Conservation (phyloP, 257 asterid genomes). For the Linderniella brevidens region DNA sequence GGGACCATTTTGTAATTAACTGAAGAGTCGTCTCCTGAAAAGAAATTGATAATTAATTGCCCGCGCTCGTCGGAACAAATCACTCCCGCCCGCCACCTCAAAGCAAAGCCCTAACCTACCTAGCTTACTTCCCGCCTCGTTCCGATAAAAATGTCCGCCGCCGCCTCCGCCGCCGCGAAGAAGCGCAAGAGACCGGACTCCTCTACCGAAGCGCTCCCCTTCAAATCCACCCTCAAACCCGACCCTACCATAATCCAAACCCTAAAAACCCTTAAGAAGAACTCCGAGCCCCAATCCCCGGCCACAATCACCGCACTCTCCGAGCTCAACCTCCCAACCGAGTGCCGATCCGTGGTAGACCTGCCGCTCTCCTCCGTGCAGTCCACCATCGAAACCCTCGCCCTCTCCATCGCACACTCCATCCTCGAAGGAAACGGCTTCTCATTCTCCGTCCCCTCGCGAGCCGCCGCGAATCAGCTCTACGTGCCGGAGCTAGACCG, state of each 20-base stretch:
- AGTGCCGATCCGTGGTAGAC: slow-evolving; percentile 70
- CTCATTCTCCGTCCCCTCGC: slow-evolving; percentile 68
- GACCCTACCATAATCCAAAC: slow-evolving; percentile 44
- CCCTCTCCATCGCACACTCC: slow-evolving; percentile 52
- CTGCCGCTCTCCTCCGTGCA: slow-evolving; percentile 60
- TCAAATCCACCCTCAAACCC: slow-evolving; percentile 50
- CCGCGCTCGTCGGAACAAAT: too few relatives aligned
- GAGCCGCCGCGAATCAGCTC: slow-evolving; percentile 72
- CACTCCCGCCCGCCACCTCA: too few relatives aligned
- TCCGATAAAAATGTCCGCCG: slow-evolving; percentile 3
- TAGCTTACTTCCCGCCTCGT: too few relatives aligned
- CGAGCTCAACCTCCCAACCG: slow-evolving; percentile 51
- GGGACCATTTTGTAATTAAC: too few relatives aligned
- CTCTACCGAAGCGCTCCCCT: slow-evolving; percentile 31
- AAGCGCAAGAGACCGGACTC: slow-evolving; percentile 9
- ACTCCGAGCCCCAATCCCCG: slow-evolving; percentile 27
- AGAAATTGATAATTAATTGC: too few relatives aligned
- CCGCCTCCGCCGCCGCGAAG: slow-evolving; percentile 7
- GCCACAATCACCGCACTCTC: slow-evolving; percentile 24
- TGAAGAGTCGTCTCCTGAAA: too few relatives aligned
- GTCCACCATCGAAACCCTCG: slow-evolving; percentile 40
- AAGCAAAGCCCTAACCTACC: too few relatives aligned
- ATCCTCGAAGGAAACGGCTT: slow-evolving; percentile 66
- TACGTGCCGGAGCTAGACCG: slow-evolving; percentile 88
- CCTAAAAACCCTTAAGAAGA: slow-evolving; percentile 28